phyloP scores from a whole-genome alignment of 495 filamentous ascomycete genomes.

The Pyrenula aspistea region DNA sequence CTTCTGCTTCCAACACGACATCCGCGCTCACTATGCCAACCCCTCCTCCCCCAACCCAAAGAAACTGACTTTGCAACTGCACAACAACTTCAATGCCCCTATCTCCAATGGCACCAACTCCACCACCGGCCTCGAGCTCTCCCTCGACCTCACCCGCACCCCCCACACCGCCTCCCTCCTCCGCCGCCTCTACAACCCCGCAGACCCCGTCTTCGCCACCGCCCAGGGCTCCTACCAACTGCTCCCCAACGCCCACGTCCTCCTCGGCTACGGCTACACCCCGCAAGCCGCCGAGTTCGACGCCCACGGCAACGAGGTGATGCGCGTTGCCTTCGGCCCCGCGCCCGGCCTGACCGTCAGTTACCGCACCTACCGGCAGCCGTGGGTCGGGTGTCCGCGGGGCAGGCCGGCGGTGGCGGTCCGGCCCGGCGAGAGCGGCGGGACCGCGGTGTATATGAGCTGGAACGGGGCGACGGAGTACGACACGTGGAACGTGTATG shows the following conservation, averaged over 20 bases:
- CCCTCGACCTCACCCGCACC: conserved; percentile 27
- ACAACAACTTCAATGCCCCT: conserved; percentile 18
- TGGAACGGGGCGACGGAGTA: conserved; percentile 34
- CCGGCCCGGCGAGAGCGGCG: conserved; percentile 9
- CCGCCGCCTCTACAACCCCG: conserved; percentile 20
- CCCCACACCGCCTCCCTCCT: conserved; percentile 23
- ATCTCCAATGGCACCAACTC: conserved; percentile 13
- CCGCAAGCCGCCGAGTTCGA: conserved; percentile 38
- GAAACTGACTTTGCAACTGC: conserved; percentile 9
- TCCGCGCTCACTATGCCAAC: conserved; percentile 16
- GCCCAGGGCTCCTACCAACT: conserved; percentile 36
- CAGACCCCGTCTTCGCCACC: conserved; percentile 21
- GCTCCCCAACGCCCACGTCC: conserved; percentile 28
- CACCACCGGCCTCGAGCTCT: conserved; percentile 23
- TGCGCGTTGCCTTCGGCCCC: conserved; percentile 29
- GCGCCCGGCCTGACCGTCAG: conserved; percentile 26
- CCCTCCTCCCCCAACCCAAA: conserved; percentile 23
- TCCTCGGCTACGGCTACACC: conserved; percentile 36
- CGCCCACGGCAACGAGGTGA: conserved; percentile 26
- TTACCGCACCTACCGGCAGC: conserved; percentile 23
- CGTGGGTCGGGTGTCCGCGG: conserved; percentile 22
- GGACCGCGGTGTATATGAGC: too few relatives aligned
- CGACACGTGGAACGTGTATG: conserved; percentile 21
- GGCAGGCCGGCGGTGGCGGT: conserved; percentile 19
- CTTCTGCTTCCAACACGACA: conserved; percentile 31